Evolutionary conservation across 2,329 filamentous ascomycete species (phyloP).

Genomic region (Colletotrichum eremochloae): DNA sequence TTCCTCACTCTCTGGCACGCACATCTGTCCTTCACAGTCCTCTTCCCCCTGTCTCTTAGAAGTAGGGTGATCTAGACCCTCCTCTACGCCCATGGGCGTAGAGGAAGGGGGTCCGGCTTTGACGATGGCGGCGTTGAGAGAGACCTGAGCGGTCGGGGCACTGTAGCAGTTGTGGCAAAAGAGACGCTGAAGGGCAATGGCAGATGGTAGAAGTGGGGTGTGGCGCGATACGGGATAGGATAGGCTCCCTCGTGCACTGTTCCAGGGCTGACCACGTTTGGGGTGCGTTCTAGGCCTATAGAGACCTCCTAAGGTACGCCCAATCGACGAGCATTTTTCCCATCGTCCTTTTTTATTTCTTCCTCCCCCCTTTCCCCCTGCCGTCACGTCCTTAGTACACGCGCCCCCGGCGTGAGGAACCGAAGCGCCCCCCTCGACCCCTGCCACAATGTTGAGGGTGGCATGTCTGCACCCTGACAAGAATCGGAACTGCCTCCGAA

Average conservation of each 20-base stretch:
- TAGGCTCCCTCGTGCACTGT: not conserved
- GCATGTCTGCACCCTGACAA: constrained; percentile 34
- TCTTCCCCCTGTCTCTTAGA: constrained; percentile 13
- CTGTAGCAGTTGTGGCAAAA: not conserved
- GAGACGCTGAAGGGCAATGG: not conserved
- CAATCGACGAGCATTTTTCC: constrained; percentile 35
- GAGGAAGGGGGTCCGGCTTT: constrained; percentile 8
- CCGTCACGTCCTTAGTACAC: constrained; percentile 17
- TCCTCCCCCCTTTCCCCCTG: not conserved
- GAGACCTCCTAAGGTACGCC: constrained; percentile 52
- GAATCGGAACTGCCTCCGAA: constrained; percentile 40
- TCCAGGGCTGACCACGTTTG: constrained; percentile 41
- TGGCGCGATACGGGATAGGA: constrained; percentile 22
- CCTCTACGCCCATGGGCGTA: constrained; percentile 13
- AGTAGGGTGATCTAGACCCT: constrained; percentile 27
- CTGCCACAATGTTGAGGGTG: constrained; percentile 37
- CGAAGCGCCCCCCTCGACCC: constrained; percentile 19
- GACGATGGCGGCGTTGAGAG: constrained; percentile 12
- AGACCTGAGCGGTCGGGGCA: constrained; percentile 1
- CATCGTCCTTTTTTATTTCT: constrained; percentile 4
- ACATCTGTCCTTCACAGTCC: constrained; percentile 12
- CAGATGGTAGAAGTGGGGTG: constrained; percentile 17
- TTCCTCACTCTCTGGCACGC: constrained; percentile 4
- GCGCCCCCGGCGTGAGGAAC: constrained; percentile 26
- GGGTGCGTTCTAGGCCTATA: constrained; percentile 52